phyloP scores from a whole-genome alignment of 768 basidiomycete genomes.

The Psilocybe cyanescens region DNA sequence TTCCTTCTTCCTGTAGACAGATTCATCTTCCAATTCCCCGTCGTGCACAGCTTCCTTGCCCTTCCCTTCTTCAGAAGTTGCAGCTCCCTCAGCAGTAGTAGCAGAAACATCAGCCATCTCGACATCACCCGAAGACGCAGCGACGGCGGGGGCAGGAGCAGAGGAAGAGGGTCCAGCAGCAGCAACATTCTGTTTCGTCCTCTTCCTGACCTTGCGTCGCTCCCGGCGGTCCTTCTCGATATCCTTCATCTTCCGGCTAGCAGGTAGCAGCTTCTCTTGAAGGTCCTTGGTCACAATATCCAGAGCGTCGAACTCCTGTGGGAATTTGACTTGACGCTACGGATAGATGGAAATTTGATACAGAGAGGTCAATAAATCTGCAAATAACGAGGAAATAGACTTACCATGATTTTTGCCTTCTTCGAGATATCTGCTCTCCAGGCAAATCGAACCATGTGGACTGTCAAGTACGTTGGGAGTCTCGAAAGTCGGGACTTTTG shows the following conservation, averaged over 20 bases:
- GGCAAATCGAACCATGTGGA: conserved; percentile 96
- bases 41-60: conserved; percentile 31
- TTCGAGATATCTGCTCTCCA: conserved; percentile 91
- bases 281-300: conserved; percentile 85
- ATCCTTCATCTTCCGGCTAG: conserved; percentile 73
- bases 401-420: conserved; percentile 97
- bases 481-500: conserved; percentile 82
- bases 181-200: conserved; percentile 55
- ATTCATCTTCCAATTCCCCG: conserved; percentile 68
- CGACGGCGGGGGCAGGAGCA: conserved; percentile 26
- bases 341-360: neutral
- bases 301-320: conserved; percentile 83
- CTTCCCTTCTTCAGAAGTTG: conserved; percentile 28
- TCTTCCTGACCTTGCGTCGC: conserved; percentile 78
- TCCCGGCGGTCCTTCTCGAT: conserved; percentile 85
- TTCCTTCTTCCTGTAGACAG: conserved; percentile 66
- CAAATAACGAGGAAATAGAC: neutral
- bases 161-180: conserved; percentile 20
- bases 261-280: conserved; percentile 68
- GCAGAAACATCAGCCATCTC: conserved; percentile 47
- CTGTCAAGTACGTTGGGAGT: conserved; percentile 81
- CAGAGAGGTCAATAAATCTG: neutral
- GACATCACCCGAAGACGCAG: conserved; percentile 40
- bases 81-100: conserved; percentile 22
- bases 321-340: conserved; percentile 92